Evolutionary conservation across 352 stramenopile genomes (phyloP).

Genomic region (Phytophthora tentaculata): DNA sequence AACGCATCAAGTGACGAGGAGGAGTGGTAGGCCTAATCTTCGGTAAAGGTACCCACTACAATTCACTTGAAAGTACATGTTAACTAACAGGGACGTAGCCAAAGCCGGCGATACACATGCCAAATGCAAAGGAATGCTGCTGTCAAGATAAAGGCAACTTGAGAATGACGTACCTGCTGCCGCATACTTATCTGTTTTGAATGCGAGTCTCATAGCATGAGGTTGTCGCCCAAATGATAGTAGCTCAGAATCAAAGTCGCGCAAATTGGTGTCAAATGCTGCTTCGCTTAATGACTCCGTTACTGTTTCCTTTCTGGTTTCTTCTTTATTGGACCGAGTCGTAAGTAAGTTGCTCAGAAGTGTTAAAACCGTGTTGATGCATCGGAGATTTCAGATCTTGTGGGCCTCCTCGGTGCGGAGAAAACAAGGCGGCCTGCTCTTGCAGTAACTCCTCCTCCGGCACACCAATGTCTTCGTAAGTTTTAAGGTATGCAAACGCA

Average conservation of each 20-base stretch:
- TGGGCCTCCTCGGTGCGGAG: conserved; percentile 29
- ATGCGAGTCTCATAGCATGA: too few species aligned
- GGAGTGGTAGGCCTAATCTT: conserved; percentile 6
- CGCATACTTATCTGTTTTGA: too few species aligned
- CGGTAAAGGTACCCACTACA: conserved; percentile 5
- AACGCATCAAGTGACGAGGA: not conserved
- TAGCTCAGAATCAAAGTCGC: not conserved
- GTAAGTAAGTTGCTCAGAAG: conserved; percentile 23
- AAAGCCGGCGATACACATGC: too few species aligned
- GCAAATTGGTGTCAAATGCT: too few species aligned
- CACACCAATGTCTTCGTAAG: conserved; percentile 26
- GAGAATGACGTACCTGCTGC: too few species aligned
- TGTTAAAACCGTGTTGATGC: conserved; percentile 16
- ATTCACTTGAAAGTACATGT: too few species aligned
- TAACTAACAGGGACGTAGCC: too few species aligned
- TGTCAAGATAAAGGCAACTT: too few species aligned
- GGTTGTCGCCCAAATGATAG: too few species aligned
- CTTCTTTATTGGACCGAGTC: conserved; percentile 23
- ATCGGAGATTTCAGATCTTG: conserved; percentile 30
- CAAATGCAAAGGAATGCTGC: too few species aligned
- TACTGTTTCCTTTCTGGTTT: not conserved
- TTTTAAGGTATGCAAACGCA: conserved; percentile 69
- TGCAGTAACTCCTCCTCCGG: conserved; percentile 20
- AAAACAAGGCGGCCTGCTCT: conserved; percentile 30
- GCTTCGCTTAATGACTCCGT: too few species aligned